phyloP scores from a whole-genome alignment of 1,139 yeast species.

The Kodamaea arcana region DNA sequence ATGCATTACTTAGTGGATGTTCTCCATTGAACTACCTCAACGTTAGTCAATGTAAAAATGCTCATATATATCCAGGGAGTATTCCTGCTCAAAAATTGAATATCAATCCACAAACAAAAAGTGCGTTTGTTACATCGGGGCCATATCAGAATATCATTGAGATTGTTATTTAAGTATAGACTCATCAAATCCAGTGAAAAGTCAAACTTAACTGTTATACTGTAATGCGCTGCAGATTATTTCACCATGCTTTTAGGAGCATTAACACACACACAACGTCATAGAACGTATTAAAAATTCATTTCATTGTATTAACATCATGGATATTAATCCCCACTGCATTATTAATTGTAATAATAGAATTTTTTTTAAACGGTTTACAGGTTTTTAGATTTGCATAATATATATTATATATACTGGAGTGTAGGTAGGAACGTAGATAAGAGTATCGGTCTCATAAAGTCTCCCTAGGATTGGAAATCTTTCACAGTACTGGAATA shows the following conservation, averaged over 20 bases:
- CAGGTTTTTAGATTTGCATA: constrained; percentile 1
- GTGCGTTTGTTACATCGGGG: constrained; percentile 57
- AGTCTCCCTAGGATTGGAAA: no score
- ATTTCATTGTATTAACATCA: constrained; percentile 1
- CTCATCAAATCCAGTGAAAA: no score
- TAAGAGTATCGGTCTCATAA: no score
- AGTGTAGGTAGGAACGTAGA: no score
- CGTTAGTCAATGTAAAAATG: constrained; percentile 67
- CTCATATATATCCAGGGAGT: constrained; percentile 53
- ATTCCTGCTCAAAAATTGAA: constrained; percentile 53
- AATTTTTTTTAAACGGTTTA: background rate
- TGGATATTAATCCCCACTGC: constrained; percentile 1
- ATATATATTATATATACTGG: no score
- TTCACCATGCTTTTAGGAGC: no score
- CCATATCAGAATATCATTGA: constrained; percentile 53
- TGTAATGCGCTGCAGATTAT: no score
- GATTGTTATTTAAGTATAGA: constrained; percentile 42
- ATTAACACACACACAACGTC: background rate
- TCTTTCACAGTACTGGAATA: no score
- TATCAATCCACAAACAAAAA: constrained; percentile 47
- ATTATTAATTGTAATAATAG: constrained; percentile 4
- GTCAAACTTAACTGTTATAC: no score
- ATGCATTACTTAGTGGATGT: constrained; percentile 56
- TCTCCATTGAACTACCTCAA: constrained; percentile 52
- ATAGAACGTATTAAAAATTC: background rate